phyloP scores from a whole-genome alignment of 2,329 filamentous ascomycete genomes.

The Trichoderma polysporum region DNA sequence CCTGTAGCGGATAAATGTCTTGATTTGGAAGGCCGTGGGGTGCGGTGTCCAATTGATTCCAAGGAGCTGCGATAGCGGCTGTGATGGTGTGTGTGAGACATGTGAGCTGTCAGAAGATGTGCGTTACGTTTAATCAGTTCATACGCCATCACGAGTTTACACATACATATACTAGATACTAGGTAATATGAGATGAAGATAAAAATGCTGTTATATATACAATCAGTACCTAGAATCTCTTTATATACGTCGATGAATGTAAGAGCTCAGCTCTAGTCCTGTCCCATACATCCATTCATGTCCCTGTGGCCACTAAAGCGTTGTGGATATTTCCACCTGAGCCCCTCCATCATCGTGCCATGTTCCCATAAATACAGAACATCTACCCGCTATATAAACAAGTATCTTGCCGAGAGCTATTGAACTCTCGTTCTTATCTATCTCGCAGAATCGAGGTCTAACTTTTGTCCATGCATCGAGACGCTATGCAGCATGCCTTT shows the following conservation, averaged over 20 bases:
- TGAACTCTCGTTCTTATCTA: neutral
- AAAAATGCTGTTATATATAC: neutral
- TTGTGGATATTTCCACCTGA: neutral
- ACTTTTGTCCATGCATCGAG: neutral
- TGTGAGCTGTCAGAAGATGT: neutral
- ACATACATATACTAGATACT: no score
- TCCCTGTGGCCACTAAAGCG: no score
- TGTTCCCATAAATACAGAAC: conserved; percentile 1
- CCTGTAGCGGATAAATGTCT: neutral
- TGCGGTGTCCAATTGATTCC: neutral
- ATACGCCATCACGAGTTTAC: no score
- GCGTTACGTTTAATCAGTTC: no score
- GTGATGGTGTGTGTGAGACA: neutral
- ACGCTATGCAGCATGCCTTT: neutral
- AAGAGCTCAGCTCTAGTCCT: neutral
- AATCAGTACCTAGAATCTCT: neutral
- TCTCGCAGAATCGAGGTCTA: neutral
- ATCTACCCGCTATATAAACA: neutral
- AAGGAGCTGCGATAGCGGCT: neutral
- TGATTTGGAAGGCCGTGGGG: conserved; percentile 7
- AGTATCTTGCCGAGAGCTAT: neutral
- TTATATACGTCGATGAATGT: neutral
- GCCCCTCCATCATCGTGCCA: neutral
- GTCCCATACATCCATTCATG: no score
- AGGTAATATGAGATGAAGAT: no score